Percentiles rank a stretch among this genome's conserved stretches.
Conservation (phyloP, 2,329 filamentous ascomycete species). For the Neofusicoccum sp. region DNA sequence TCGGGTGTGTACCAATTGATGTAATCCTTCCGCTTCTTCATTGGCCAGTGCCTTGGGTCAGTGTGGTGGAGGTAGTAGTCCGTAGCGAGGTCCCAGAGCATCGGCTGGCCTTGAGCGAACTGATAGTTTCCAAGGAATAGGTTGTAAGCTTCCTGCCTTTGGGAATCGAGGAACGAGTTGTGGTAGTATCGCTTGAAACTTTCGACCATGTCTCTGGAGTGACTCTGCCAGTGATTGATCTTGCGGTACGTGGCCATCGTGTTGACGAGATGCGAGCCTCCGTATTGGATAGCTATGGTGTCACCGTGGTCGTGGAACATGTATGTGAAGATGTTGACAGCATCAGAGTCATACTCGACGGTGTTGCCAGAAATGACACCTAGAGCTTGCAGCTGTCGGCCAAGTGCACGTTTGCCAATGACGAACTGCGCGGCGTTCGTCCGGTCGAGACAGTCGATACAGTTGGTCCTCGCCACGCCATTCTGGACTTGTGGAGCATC, state of each 20-base stretch:
- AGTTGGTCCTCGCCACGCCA: slow-evolving; percentile 91
- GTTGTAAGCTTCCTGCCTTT: slow-evolving; percentile 96
- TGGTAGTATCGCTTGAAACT: slow-evolving; percentile 99
- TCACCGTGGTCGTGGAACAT: slow-evolving; percentile 99
- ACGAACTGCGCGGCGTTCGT: slow-evolving; percentile 98
- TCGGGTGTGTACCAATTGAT: slow-evolving; percentile 84
- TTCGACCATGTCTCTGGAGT: slow-evolving; percentile 97
- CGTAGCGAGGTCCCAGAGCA: slow-evolving; percentile 93
- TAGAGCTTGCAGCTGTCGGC: slow-evolving; percentile 86
- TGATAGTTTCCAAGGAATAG: slow-evolving; percentile 96
- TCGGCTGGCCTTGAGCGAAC: slow-evolving; percentile 79
- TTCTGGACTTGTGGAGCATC: slow-evolving; percentile 74
- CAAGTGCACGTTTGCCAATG: slow-evolving; percentile 89
- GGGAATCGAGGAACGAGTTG: slow-evolving; percentile 96
- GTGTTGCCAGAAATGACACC: slow-evolving; percentile 77
- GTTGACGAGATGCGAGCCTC: slow-evolving; percentile 94
- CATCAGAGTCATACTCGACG: slow-evolving; percentile 92
- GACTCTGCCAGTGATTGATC: slow-evolving; percentile 97
- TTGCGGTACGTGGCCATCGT: slow-evolving; percentile 99
- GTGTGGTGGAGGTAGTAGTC: slow-evolving; percentile 96
- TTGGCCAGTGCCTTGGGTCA: slow-evolving; percentile 71
- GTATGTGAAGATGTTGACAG: slow-evolving; percentile 91
- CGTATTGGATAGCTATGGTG: slow-evolving; percentile 96
- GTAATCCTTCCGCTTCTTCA: slow-evolving; percentile 66
- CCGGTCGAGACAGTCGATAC: slow-evolving; percentile 94